Evolutionary conservation across 1,284 basidiomycete genomes (phyloP).

Genomic region (Trichosporon inkin): DNA sequence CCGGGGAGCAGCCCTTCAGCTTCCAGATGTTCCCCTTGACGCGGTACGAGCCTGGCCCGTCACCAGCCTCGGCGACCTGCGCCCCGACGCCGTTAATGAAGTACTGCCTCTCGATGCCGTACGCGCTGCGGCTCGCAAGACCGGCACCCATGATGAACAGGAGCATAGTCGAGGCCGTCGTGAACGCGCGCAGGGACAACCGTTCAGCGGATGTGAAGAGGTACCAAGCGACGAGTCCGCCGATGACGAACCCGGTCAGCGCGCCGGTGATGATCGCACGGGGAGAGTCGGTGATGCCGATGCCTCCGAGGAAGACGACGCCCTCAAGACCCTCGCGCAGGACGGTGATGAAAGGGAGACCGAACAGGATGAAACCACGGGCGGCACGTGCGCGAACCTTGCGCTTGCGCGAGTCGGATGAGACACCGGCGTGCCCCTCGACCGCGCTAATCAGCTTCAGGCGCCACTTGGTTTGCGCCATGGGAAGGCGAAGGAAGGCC

Average conservation of each 20-base stretch:
- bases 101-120: constrained; percentile 61
- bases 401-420: constrained; percentile 5
- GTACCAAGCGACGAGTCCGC: constrained; percentile 58
- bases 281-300: constrained; percentile 35
- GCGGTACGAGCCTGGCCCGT: constrained; percentile 73
- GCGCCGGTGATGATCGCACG: constrained; percentile 68
- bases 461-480: constrained; percentile 79
- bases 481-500: constrained; percentile 69
- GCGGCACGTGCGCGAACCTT: constrained; percentile 21
- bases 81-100: constrained; percentile 65
- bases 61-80: constrained; percentile 68
- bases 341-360: constrained; percentile 79
- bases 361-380: constrained; percentile 60
- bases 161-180: constrained; percentile 76
- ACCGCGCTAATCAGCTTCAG: constrained; percentile 75
- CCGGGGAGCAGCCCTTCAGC: constrained; percentile 69
- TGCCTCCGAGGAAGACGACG: constrained; percentile 83
- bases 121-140: constrained; percentile 69
- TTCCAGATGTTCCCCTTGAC: constrained; percentile 80
- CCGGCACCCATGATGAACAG: constrained; percentile 82
- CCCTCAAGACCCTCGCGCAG: constrained; percentile 87
- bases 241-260: constrained; percentile 55
- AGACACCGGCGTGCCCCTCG: constrained; percentile 46
- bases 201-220: constrained; percentile 33
- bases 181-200: constrained; percentile 63